phyloP scores from a whole-genome alignment of 2,329 filamentous ascomycete species.

The Claviceps africana region DNA sequence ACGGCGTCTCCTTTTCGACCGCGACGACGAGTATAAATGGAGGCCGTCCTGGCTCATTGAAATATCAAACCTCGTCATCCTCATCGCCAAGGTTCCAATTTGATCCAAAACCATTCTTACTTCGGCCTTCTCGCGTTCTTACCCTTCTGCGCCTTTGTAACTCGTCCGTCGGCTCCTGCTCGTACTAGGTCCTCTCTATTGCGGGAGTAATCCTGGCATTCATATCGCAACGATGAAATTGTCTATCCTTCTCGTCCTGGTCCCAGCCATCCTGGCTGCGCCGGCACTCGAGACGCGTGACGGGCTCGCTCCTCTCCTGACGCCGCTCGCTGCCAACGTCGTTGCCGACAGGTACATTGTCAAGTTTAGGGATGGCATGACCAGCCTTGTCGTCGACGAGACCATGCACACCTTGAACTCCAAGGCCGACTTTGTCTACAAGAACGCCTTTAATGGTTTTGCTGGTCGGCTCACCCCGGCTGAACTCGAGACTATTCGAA shows the following conservation, averaged over 20 bases:
- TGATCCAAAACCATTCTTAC: not conserved
- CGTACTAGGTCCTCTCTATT: not conserved
- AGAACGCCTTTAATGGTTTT: conserved; percentile 13
- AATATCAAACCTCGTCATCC: not conserved
- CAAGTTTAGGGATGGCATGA: conserved; percentile 14
- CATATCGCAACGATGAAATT: conserved; percentile 11
- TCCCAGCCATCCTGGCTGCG: conserved; percentile 12
- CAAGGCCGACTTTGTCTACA: conserved; percentile 13
- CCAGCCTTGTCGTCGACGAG: conserved; percentile 6
- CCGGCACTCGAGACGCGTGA: conserved; percentile 11
- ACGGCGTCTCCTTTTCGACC: not conserved
- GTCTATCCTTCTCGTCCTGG: conserved; percentile 11
- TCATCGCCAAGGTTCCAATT: not conserved
- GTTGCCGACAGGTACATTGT: conserved; percentile 18
- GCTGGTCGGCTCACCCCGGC: conserved; percentile 10
- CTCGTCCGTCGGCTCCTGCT: not conserved
- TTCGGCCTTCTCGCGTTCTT: not conserved
- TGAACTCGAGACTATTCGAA: conserved; percentile 11
- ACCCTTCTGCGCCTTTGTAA: not conserved
- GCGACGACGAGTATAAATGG: conserved; percentile 6
- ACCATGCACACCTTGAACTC: conserved; percentile 8
- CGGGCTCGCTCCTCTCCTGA: conserved; percentile 14
- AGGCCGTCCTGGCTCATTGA: not conserved
- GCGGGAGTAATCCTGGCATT: not conserved
- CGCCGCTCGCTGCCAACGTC: conserved; percentile 7